Base-by-base conservation (phyloP, 495 filamentous ascomycete species). In the Daldinia grandis region DNA sequence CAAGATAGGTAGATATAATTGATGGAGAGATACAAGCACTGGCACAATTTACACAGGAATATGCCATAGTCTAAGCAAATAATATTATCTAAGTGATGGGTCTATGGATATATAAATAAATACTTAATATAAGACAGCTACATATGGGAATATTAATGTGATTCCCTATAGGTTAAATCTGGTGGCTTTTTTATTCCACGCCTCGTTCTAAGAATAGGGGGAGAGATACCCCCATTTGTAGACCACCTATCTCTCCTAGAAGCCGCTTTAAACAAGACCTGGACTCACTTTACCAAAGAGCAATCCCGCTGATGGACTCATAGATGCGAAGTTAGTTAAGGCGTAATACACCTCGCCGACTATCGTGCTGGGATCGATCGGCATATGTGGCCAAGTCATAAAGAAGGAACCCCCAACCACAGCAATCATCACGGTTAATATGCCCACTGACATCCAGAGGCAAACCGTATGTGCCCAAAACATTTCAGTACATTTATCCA, bases 361-460 rank as follows among this genome's bases (percentile, higher is more conserved):
- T 47, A 81, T 53, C 0, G 74, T 79, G 47, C 74, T 73, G 5
- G 79, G 78, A 56, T 80, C 78, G 10, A 77, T 65, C 2, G 76
- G 76, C 61, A 78, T 66, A 33, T 72, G 55, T 5, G 78, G 75
- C 76, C 78, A 78, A 10, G 51, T n/a, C 7, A 76, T 59, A 31
- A 77, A 73, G 55, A 79, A 73, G 5, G 73, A 78, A 25, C 38
- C 64, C 4, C 58, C 68, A 8, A 80, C 56, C 12, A 71, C 69
- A 4, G 77, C 50, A 9, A 77, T 73, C 77, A 79, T 77, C 9
- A 71, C 67, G 9, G 53, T 62, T 47, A 80, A 27, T 49, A 77
- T 27, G 19, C 62, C 59, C 17, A 78, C 58, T 4, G 67, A 62
- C 40, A 79, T 59, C 58, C 73, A 78, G 15, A 73, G 66, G 25